phyloP scores from a whole-genome alignment of 192 early-diverging fungal genomes.

The Dimargaris xerosporica region DNA sequence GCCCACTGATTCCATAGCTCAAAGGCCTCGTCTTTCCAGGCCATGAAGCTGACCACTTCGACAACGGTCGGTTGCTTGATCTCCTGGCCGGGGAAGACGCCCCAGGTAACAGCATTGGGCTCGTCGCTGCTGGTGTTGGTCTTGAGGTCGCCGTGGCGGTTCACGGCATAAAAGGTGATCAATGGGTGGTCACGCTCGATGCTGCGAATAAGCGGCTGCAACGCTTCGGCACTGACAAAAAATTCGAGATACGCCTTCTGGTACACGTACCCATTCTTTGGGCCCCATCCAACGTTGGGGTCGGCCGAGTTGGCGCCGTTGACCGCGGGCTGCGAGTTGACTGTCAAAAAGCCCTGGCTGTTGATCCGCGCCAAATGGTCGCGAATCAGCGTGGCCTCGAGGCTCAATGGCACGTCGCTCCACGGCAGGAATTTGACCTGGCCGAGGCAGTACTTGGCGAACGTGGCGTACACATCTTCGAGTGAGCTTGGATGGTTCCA shows the following conservation, averaged over 20 bases:
- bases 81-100: slow-evolving; percentile 94
- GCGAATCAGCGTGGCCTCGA: slow-evolving; percentile 64
- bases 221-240: slow-evolving; percentile 58
- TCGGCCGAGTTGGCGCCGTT: slow-evolving; percentile 72
- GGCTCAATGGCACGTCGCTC: slow-evolving; percentile 66
- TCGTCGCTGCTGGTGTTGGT: slow-evolving; percentile 77
- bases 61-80: slow-evolving; percentile 94
- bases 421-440: slow-evolving; percentile 76
- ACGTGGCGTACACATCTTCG: slow-evolving; percentile 55
- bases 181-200: slow-evolving; percentile 34
- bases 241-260: slow-evolving; percentile 97
- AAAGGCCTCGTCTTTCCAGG: slow-evolving; percentile 97
- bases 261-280: slow-evolving; percentile 88
- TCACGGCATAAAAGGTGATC: slow-evolving; percentile 83
- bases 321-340: slow-evolving; percentile 91
- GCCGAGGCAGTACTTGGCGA: slow-evolving; percentile 72
- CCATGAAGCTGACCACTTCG: slow-evolving; percentile 70
- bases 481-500: slow-evolving; percentile 63
- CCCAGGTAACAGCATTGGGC: slow-evolving; percentile 96
- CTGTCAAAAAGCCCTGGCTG: slow-evolving; percentile 74
- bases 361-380: slow-evolving; percentile 55
- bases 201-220: slow-evolving; percentile 44
- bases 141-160: slow-evolving; percentile 71
- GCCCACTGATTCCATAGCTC: slow-evolving; percentile 86
- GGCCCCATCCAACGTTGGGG: slow-evolving; percentile 82